Percentiles rank a stretch among this genome's conserved stretches.
phyloP scores from a whole-genome alignment of 768 basidiomycete genomes.

The Suillus fuscotomentosus region DNA sequence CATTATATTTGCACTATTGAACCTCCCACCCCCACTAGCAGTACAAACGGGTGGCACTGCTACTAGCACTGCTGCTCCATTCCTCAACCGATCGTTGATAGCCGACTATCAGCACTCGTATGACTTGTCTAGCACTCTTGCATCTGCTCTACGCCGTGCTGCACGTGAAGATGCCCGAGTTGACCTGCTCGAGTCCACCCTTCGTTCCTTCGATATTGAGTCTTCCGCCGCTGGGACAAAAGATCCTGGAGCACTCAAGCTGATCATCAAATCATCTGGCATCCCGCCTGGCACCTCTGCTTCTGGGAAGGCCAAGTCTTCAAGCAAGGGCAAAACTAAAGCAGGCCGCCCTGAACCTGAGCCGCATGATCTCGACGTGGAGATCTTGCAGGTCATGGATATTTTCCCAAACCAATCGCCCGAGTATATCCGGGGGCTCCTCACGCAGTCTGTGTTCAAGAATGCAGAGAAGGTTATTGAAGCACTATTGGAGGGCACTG shows the following conservation, averaged over 20 bases:
- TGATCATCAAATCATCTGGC: conserved; percentile 64
- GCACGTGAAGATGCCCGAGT: conserved; percentile 57
- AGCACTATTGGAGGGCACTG: conserved; percentile 74
- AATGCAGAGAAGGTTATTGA: conserved; percentile 63
- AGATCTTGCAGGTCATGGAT: conserved; percentile 70
- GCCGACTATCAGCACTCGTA: conserved; percentile 74
- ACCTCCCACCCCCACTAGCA: conserved; percentile 34
- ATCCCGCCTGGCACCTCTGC: conserved; percentile 36
- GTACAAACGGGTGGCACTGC: conserved; percentile 5
- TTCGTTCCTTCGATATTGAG: conserved; percentile 40
- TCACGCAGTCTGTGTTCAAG: conserved; percentile 46
- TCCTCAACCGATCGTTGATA: conserved; percentile 65
- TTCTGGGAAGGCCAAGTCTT: conserved; percentile 30
- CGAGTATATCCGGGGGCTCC: conserved; percentile 56
- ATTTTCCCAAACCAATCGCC: conserved; percentile 65
- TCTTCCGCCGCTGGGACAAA: conserved; percentile 14
- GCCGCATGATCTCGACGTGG: conserved; percentile 46
- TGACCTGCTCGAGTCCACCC: conserved; percentile 52
- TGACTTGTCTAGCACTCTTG: conserved; percentile 51
- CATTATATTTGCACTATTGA: conserved; percentile 57
- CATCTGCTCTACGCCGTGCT: conserved; percentile 41
- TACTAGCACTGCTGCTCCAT: conserved; percentile 36
- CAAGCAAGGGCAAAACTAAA: conserved; percentile 44
- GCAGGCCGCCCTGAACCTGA: conserved; percentile 15
- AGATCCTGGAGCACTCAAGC: conserved; percentile 58